phyloP scores from a whole-genome alignment of 176 grass and related monocot genomes.

The Dactylis glomerata region DNA sequence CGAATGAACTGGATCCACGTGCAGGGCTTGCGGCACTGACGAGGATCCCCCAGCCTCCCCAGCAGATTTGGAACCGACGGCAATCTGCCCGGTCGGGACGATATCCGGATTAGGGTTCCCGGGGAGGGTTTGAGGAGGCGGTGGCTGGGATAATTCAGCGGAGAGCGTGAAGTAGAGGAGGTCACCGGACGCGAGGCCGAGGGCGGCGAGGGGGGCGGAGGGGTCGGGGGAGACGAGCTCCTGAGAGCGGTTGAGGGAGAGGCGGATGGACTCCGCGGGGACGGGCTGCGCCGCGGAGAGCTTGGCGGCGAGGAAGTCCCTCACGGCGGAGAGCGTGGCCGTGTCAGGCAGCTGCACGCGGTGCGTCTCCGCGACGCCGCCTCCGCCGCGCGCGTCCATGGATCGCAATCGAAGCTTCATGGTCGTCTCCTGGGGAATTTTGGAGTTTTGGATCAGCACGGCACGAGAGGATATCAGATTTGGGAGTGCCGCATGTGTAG shows the following conservation, averaged over 20 bases:
- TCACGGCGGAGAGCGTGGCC: constrained; percentile 53
- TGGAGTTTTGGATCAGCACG: not conserved
- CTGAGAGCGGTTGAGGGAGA: constrained; percentile 85
- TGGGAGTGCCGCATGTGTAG: not conserved
- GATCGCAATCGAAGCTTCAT: constrained; percentile 87
- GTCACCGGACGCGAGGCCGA: constrained; percentile 86
- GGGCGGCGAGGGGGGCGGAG: constrained; percentile 41
- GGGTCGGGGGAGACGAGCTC: constrained; percentile 57
- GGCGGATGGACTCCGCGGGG: constrained; percentile 63
- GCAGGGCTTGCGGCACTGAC: not conserved
- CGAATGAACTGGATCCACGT: not conserved
- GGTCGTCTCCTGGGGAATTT: not conserved
- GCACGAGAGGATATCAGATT: not conserved
- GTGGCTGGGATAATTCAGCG: not conserved
- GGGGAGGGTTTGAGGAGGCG: not conserved
- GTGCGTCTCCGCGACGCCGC: constrained; percentile 47
- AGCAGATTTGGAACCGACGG: not conserved
- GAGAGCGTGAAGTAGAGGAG: constrained; percentile 67
- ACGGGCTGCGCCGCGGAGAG: constrained; percentile 48
- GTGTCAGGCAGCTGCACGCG: constrained; percentile 54
- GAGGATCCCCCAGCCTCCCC: not conserved
- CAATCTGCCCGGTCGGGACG: not conserved
- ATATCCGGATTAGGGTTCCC: constrained; percentile 14
- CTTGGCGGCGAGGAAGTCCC: constrained; percentile 50
- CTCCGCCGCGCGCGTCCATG: constrained; percentile 41